phyloP scores from a whole-genome alignment of 352 stramenopile species.

The Phytophthora hibernalis region DNA sequence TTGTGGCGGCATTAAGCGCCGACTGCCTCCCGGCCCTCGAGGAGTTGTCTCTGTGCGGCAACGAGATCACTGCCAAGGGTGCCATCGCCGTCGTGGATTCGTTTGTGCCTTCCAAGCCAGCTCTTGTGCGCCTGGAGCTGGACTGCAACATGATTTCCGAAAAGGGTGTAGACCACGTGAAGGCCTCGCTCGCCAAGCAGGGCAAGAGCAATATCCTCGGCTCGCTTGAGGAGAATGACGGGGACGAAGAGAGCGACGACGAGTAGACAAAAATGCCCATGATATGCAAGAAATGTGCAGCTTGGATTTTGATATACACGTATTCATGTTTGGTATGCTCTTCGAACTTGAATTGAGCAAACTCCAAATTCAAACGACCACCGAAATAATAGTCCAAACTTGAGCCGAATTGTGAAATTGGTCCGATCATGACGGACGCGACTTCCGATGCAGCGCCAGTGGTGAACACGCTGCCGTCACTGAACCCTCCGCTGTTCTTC shows the following conservation, averaged over 20 bases:
- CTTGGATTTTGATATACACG: constrained; percentile 9
- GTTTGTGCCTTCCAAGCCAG: constrained; percentile 50
- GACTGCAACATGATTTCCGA: constrained; percentile 83
- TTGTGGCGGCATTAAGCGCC: constrained; percentile 36
- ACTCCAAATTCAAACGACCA: background rate
- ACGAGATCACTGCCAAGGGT: constrained; percentile 82
- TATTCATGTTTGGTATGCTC: background rate
- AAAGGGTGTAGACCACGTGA: constrained; percentile 58
- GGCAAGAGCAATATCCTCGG: constrained; percentile 67
- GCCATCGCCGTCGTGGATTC: constrained; percentile 63
- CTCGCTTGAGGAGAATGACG: constrained; percentile 86
- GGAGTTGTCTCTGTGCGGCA: constrained; percentile 69
- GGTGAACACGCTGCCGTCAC: constrained; percentile 69
- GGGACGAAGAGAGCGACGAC: constrained; percentile 71
- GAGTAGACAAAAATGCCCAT: constrained; percentile 19
- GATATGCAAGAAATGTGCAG: constrained; percentile 8
- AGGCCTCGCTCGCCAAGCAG: constrained; percentile 46
- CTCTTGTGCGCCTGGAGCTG: constrained; percentile 59
- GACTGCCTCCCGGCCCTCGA: constrained; percentile 47
- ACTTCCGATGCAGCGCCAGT: constrained; percentile 30
- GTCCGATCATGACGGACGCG: constrained; percentile 28
- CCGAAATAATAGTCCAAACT: background rate
- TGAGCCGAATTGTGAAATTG: background rate
- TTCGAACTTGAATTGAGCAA: too few species aligned
- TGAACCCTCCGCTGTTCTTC: constrained; percentile 89